Percentiles rank a stretch among this genome's conserved stretches.
Evolutionary conservation across 1,139 yeast genomes (phyloP).

Genomic region (Taiozyma onychis): DNA sequence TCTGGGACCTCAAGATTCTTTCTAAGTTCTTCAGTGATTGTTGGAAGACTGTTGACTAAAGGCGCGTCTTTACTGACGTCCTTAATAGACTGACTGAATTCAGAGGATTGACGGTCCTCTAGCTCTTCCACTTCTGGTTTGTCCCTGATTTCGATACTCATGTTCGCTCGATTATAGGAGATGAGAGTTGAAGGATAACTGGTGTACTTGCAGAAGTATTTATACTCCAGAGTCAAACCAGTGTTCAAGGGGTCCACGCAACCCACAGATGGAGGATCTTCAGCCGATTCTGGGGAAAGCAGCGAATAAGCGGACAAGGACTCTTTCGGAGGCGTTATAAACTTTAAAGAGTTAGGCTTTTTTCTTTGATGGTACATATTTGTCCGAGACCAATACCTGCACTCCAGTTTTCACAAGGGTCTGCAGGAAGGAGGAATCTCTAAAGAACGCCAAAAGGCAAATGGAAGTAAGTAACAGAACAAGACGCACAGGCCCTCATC

Average conservation of each 20-base stretch:
- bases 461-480: not conserved
- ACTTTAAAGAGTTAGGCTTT: not conserved
- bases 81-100: not conserved
- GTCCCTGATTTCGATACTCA: not conserved
- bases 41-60: constrained; percentile 2
- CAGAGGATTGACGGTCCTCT: not conserved
- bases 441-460: too few species aligned
- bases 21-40: constrained; percentile 3
- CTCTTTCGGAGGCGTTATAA: not conserved
- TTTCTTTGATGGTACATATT: not conserved
- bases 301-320: not conserved
- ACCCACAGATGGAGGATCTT: not conserved
- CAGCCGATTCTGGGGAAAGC: not conserved
- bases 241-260: not conserved
- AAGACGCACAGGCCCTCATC: not conserved
- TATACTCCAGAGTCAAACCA: not conserved
- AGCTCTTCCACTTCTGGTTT: not conserved
- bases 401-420: not conserved
- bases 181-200: not conserved
- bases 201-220: not conserved
- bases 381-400: not conserved
- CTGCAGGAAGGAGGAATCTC: not conserved
- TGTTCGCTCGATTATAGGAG: not conserved
- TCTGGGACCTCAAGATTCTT: constrained; percentile 4
- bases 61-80: constrained; percentile 1